Base-by-base conservation (phyloP, 768 basidiomycete species). In the Rhizopogon roseolus region DNA sequence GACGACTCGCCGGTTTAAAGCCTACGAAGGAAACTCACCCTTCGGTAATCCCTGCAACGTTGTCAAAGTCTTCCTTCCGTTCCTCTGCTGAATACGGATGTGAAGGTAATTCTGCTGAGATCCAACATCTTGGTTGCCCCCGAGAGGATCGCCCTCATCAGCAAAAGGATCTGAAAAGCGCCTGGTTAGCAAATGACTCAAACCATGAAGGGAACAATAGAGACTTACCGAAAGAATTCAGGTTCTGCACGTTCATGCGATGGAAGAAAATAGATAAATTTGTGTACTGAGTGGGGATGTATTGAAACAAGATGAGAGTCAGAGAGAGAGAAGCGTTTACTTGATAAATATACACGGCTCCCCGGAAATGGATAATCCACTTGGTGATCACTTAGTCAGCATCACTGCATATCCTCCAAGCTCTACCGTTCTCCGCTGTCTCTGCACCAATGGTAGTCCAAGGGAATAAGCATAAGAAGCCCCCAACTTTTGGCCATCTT, bases 1-100 rank as follows among this genome's bases (percentile, higher is more conserved):
- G 11, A 38, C 49, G 57, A 41, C 58, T 57, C 53, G 41, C 58
- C 39, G 56, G 57, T n/a, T 11, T 38, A 39, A 38, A 44, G 46
- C 28, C 54, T 17, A 48, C 40, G 56, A 50, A 22, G 2, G 22
- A 22, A 22, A 73, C 84, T 60, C 60, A 91, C 91, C 84, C 73
- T 89, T 93, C 52, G 92, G 90, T 60, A 99, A 73, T 57, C 97
- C 97, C 73, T 98, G 95, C 62, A 98, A 79, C 54, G 95, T 99
- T 40, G 97, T 99, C 78, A 98, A 74, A 57, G 94, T 97, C 81
- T 99, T 99, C 66, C 97, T 83, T 58, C 97, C 97, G 82, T 98
- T 99, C 67, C 97, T 84, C 74, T 99, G 97, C 73, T 99, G 97
- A 65, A 99, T 90, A 77, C 97, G 93, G 68, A 96, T 90, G 71